Base-by-base conservation (phyloP, 768 basidiomycete genomes). In the Floccularia luteovirens region DNA sequence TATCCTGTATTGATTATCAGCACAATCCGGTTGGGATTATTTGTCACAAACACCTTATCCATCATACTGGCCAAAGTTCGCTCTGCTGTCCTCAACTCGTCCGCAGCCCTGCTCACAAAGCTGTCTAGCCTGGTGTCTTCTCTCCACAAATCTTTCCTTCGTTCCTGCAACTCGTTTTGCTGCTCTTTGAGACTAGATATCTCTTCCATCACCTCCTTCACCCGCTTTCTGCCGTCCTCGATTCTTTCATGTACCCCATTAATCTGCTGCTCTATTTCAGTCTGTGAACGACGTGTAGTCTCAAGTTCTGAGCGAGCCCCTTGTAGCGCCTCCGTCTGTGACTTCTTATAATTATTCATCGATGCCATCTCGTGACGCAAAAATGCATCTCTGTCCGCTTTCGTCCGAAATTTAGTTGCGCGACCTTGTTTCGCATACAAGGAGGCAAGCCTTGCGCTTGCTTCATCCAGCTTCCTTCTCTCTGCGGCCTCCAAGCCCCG, bases 391-490 rank as follows among this genome's bases (percentile, higher is more conserved):
- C 96, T 79, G 51, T 93, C 90, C 0, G 72, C 68, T 52, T 81
- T 82, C 11, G 86, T 88, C 16, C 79, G 66, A 65, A 96, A 99
- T 51, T 85, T 87, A 37, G 79, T 77, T 27, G 83, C 69, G 16
- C 96, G 83, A 2, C 92, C 92, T 56, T 90, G 91, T 55, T 98
- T 98, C 2, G 86, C 82, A 53, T 84, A 91, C 1, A 99, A 67
- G 0, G 84, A 75, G 1, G 74, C 70, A 2, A 97, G 63, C 33
- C 70, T 74, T 1, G 86, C 81, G 37, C 74, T 77, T 0, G 80
- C 79, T 28, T 82, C 78, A 45, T 93, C 90, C 47, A 96, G 68
- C 20, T 67, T 74, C 35, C 76, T 72, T 52, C 76, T 75, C 62
- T 82, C 77, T 32, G 70, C 53, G 33, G 55, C 60, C 60, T 75